Conservation (phyloP, 108 stramenopile species). For the Skeletonema tropicum region DNA sequence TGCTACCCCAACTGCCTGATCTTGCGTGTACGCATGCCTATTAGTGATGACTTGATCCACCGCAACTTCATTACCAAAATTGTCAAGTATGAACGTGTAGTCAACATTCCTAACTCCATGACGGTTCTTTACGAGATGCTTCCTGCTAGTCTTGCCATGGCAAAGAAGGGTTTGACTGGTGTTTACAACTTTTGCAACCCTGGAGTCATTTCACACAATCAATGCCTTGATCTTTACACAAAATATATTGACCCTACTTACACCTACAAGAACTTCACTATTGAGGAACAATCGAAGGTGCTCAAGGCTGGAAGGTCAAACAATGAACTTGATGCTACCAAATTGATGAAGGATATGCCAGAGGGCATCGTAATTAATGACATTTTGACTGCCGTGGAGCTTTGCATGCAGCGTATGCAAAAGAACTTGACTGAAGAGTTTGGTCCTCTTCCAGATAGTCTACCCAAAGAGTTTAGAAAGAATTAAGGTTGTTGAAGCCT, state of each 20-base stretch:
- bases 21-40: conserved; percentile 98
- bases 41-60: conserved; percentile 95
- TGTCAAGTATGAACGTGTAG: conserved; percentile 95
- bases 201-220: conserved; percentile 99
- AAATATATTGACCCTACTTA: conserved; percentile 98
- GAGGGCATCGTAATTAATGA: conserved; percentile 90
- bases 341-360: conserved; percentile 92
- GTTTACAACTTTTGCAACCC: conserved; percentile 99
- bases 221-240: conserved; percentile 96
- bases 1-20: conserved; percentile 87
- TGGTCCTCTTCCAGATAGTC: conserved; percentile 78
- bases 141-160: conserved; percentile 94
- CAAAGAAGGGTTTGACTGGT: conserved; percentile 88
- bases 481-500: conserved; percentile 4
- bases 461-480: conserved; percentile 66
- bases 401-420: conserved; percentile 96
- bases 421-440: conserved; percentile 83
- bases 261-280: conserved; percentile 96
- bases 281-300: conserved; percentile 92
- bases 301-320: conserved; percentile 97
- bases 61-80: conserved; percentile 99
- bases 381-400: conserved; percentile 89
- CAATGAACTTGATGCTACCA: conserved; percentile 97
- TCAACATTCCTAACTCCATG: conserved; percentile 99
- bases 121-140: conserved; percentile 97